phyloP scores from a whole-genome alignment of 129 eudicot species.

The Glebionis coronaria region DNA sequence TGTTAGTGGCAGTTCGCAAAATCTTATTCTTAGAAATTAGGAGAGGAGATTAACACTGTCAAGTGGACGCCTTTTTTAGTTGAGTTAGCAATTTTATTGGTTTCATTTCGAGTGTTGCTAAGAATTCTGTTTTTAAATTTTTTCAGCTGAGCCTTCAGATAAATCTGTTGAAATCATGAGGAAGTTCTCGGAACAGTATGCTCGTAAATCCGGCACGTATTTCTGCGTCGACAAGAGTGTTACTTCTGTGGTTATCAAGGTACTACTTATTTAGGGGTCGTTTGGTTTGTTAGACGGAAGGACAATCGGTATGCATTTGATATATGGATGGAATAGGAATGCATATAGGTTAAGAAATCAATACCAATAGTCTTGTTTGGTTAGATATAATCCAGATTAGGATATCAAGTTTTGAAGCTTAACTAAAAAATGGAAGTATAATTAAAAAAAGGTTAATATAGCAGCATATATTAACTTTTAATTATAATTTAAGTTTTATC shows the following conservation, averaged over 20 bases:
- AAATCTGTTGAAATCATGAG: conserved; percentile 95
- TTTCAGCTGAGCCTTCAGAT: conserved; percentile 76
- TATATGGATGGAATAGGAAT: no score
- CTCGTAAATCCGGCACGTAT: conserved; percentile 87
- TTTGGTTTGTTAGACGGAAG: no score
- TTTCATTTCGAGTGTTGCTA: not conserved
- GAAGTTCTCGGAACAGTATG: conserved; percentile 97
- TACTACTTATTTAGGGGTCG: conserved; percentile 36
- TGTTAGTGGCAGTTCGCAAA: not conserved
- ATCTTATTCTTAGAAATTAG: not conserved
- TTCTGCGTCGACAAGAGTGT: conserved; percentile 94
- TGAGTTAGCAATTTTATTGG: not conserved
- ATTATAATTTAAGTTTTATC: no score
- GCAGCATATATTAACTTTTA: no score
- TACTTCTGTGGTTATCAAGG: conserved; percentile 98
- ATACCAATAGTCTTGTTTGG: no score
- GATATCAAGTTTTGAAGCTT: no score
- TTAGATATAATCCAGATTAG: no score
- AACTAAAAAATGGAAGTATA: no score
- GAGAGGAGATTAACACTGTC: not conserved
- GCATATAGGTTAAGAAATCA: no score
- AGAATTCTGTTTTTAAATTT: not conserved
- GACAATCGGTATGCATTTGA: no score
- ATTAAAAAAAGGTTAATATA: no score
- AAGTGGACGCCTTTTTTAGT: not conserved